phyloP scores from a whole-genome alignment of 2,329 filamentous ascomycete species.

The Xylaria sp. region DNA sequence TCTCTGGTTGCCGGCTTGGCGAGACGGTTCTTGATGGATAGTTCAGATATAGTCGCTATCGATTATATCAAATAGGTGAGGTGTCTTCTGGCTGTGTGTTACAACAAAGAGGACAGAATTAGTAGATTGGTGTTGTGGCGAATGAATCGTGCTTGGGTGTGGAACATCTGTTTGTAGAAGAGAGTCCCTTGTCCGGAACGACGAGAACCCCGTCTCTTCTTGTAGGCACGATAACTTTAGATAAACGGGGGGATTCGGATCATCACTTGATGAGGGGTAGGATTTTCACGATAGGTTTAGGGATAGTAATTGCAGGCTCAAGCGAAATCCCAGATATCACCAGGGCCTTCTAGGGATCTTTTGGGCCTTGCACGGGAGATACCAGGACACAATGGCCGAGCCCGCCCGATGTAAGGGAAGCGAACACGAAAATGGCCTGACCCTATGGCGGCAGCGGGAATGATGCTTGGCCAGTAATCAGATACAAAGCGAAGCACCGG shows the following conservation, averaged over 20 bases:
- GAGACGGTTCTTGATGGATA: not conserved
- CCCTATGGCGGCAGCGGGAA: constrained; percentile 39
- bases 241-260: constrained; percentile 35
- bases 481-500: constrained; percentile 16
- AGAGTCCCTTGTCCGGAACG: constrained; percentile 25
- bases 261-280: constrained; percentile 33
- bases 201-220: constrained; percentile 34
- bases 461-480: constrained; percentile 35
- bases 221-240: constrained; percentile 34
- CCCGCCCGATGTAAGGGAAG: constrained; percentile 48
- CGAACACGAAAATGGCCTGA: constrained; percentile 48
- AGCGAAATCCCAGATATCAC: constrained; percentile 27
- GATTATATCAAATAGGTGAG: constrained; percentile 17
- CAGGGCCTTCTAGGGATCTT: constrained; percentile 27
- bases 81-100: constrained; percentile 28
- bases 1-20: constrained; percentile 14
- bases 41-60: constrained; percentile 19
- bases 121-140: constrained; percentile 23
- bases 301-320: constrained; percentile 32
- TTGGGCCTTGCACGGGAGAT: constrained; percentile 38
- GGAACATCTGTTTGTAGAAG: constrained; percentile 25
- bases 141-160: constrained; percentile 16
- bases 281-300: constrained; percentile 24
- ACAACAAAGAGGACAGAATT: constrained; percentile 21
- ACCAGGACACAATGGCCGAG: constrained; percentile 47